Evolutionary conservation across 495 filamentous ascomycete species (phyloP).

Genomic region (Hyaloscypha finlandica): DNA sequence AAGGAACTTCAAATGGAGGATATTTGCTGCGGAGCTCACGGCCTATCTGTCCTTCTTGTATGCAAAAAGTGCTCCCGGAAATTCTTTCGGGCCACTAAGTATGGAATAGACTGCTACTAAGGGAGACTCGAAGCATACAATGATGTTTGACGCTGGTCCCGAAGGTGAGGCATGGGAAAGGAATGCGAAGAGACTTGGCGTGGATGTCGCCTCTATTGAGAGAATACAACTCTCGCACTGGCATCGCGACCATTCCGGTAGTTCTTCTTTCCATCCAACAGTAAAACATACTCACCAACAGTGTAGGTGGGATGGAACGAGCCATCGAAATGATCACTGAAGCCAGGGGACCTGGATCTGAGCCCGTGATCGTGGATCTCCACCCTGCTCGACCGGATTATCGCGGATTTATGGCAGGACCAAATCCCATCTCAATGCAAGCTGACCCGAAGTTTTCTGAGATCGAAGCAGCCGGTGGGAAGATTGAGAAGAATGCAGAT

Average conservation of each 20-base stretch:
- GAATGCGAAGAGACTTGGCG: slow-evolving; percentile 52
- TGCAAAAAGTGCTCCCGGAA: no score
- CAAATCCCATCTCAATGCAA: slow-evolving; percentile 52
- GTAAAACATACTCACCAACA: no score
- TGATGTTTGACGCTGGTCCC: slow-evolving; percentile 63
- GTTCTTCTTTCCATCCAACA: slow-evolving; percentile 16
- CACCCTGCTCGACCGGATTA: slow-evolving; percentile 59
- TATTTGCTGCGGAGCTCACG: slow-evolving; percentile 63
- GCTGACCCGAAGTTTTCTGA: slow-evolving; percentile 60
- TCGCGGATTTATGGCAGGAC: slow-evolving; percentile 48
- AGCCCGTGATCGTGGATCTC: slow-evolving; percentile 48
- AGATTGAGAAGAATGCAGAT: slow-evolving; percentile 44
- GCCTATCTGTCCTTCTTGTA: slow-evolving; percentile 58
- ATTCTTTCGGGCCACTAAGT: no score
- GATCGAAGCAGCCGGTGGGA: slow-evolving; percentile 49
- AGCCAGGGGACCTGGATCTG: slow-evolving; percentile 39
- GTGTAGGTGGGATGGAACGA: slow-evolving; percentile 33
- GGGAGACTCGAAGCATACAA: slow-evolving; percentile 49
- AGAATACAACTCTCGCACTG: slow-evolving; percentile 52
- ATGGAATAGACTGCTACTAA: slow-evolving; percentile 54
- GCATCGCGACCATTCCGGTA: slow-evolving; percentile 63
- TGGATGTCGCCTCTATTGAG: slow-evolving; percentile 44
- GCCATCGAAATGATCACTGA: slow-evolving; percentile 46
- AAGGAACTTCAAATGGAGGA: slow-evolving; percentile 55
- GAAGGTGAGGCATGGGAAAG: slow-evolving; percentile 57